Conservation (phyloP, 805 yeast genomes). For the Cyberlindnera subsufficiens region DNA sequence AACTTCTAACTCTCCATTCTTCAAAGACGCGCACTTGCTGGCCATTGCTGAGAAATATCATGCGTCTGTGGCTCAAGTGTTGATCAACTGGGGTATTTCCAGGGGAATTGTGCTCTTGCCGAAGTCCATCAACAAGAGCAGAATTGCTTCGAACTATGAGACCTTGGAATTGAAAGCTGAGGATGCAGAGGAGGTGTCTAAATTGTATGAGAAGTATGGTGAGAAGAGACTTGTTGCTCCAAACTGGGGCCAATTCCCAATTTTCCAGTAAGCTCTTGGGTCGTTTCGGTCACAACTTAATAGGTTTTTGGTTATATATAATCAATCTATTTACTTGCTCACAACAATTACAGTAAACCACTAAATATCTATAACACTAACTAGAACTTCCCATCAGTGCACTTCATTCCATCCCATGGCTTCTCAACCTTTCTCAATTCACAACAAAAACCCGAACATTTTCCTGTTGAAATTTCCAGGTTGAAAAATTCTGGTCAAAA, state of each 20-base stretch:
- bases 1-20: conserved; percentile 14
- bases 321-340: not conserved
- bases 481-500: too few species aligned
- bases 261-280: not conserved
- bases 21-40: conserved; percentile 32
- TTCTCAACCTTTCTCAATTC: too few species aligned
- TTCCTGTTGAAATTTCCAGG: too few species aligned
- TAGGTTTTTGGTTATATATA: too few species aligned
- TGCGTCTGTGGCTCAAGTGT: conserved; percentile 41
- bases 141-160: conserved; percentile 34
- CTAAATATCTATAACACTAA: too few species aligned
- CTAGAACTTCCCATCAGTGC: too few species aligned
- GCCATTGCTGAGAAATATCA: conserved; percentile 39
- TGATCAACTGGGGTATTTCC: conserved; percentile 54
- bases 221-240: conserved; percentile 5
- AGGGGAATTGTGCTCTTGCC: conserved; percentile 53
- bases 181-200: conserved; percentile 27
- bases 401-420: too few species aligned
- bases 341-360: not conserved
- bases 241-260: conserved; percentile 5
- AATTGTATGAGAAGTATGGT: conserved; percentile 21
- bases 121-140: conserved; percentile 38
- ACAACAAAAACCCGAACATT: too few species aligned
- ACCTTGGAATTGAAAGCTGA: conserved; percentile 28
- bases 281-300: too few species aligned